phyloP scores from a whole-genome alignment of 495 filamentous ascomycete species.

The Lasiosphaeria ovina region DNA sequence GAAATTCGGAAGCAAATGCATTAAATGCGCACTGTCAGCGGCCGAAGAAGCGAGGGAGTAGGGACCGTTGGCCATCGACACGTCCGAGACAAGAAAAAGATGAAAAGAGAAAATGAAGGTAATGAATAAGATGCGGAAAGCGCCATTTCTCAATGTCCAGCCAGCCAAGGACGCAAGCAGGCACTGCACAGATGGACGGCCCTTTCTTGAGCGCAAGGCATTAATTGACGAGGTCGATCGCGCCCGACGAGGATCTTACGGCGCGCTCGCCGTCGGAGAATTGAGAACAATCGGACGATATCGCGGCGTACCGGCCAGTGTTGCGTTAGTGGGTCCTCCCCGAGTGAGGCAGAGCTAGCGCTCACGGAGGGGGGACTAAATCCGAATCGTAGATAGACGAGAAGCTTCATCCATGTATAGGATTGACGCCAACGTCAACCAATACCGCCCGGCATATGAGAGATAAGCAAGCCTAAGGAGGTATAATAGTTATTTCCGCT shows the following conservation, averaged over 20 bases:
- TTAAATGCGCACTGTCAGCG: too few species aligned
- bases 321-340: background rate
- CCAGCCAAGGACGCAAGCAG: too few species aligned
- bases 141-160: too few species aligned
- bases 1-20: too few species aligned
- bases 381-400: constrained; percentile 21
- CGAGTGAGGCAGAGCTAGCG: background rate
- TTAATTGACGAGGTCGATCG: constrained; percentile 1
- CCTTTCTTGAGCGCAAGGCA: background rate
- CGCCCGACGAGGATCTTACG: background rate
- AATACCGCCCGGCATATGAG: constrained; percentile 11
- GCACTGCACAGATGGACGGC: too few species aligned
- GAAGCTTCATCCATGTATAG: constrained; percentile 21
- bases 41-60: too few species aligned
- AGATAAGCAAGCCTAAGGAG: constrained; percentile 10
- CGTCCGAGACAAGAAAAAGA: too few species aligned
- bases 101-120: too few species aligned
- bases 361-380: constrained; percentile 1
- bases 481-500: constrained; percentile 3
- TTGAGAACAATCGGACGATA: background rate
- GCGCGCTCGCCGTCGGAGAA: background rate
- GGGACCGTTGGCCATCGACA: too few species aligned
- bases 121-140: too few species aligned
- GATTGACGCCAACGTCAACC: constrained; percentile 6
- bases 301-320: too few species aligned